Conservation (phyloP, 345 rosid species). For the Orychophragmus violaceus region DNA sequence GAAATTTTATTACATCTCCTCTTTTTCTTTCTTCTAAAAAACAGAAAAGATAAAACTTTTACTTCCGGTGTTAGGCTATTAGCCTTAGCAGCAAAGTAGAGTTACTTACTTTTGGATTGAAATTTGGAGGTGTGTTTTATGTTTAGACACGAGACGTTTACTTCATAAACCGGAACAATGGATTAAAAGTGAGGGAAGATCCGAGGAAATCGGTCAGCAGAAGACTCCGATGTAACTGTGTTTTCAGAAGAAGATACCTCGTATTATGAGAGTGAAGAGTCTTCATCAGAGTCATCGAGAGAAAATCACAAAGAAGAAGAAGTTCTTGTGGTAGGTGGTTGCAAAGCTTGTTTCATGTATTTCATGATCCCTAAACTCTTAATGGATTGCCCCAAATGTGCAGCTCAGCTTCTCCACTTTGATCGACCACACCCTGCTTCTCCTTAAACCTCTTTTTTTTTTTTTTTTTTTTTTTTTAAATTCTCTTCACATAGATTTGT, state of each 20-base stretch:
- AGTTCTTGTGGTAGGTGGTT: conserved; percentile 87
- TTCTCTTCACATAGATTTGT: not conserved
- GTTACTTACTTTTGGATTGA: not conserved
- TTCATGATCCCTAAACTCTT: conserved; percentile 82
- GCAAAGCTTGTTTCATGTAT: conserved; percentile 91
- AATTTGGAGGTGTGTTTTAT: not conserved
- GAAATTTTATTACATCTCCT: too few relatives aligned
- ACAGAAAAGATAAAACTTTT: too few relatives aligned
- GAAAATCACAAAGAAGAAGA: conserved; percentile 22
- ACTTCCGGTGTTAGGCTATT: too few relatives aligned
- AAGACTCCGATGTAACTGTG: conserved; percentile 33
- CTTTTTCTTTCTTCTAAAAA: too few relatives aligned
- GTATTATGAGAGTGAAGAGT: conserved; percentile 58
- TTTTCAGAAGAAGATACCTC: conserved; percentile 53
- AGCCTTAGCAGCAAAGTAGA: not conserved
- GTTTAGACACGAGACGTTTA: conserved; percentile 77
- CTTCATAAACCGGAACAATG: conserved; percentile 70
- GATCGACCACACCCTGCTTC: conserved; percentile 48
- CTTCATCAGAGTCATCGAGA: conserved; percentile 52
- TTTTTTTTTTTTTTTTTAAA: not conserved
- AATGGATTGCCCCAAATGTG: conserved; percentile 78
- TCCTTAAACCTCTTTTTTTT: conserved; percentile 25
- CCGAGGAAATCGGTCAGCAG: conserved; percentile 30
- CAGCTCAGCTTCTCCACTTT: conserved; percentile 74
- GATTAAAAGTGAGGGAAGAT: conserved; percentile 67